These are phyloP conservation scores for Venturiaceae sp. DNA, from an alignment of 2,329 filamentous ascomycete species.

Conservation along the genomic window DNA sequence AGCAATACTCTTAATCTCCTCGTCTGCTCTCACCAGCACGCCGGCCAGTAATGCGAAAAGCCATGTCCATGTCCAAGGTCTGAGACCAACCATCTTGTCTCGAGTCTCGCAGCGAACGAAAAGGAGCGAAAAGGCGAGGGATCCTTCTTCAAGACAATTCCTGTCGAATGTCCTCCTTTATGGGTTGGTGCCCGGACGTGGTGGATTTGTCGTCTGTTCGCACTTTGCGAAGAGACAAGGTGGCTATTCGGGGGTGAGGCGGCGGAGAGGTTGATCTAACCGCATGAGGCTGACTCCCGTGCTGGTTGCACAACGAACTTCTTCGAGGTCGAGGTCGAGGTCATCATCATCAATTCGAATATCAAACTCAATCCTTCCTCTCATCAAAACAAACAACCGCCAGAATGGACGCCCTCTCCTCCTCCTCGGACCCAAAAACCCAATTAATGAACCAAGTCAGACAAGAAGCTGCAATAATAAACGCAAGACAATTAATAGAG, in stretches of 20 bases:
- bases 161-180: background rate
- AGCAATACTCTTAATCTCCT: conserved; percentile 54
- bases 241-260: background rate
- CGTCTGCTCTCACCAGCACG: conserved; percentile 17
- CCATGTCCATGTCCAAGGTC: conserved; percentile 15
- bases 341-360: no score
- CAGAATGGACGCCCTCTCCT: conserved; percentile 19
- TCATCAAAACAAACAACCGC: conserved; percentile 11
- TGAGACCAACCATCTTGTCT: background rate
- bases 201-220: background rate
- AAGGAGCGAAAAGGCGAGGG: conserved; percentile 7
- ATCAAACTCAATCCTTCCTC: no score
- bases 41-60: conserved; percentile 13
- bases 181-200: background rate
- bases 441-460: conserved; percentile 42
- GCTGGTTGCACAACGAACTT: no score
- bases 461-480: conserved; percentile 41
- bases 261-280: background rate
- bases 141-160: background rate
- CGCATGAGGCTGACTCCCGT: background rate
- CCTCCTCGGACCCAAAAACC: conserved; percentile 29
- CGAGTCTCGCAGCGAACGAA: conserved; percentile 18
- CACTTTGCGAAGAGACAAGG: background rate
- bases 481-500: conserved; percentile 41
- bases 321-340: no score